These are phyloP conservation scores for Calonectria pseudoreteaudii DNA, from an alignment of 2,329 filamentous ascomycete genomes.

Conservation along the genomic window DNA sequence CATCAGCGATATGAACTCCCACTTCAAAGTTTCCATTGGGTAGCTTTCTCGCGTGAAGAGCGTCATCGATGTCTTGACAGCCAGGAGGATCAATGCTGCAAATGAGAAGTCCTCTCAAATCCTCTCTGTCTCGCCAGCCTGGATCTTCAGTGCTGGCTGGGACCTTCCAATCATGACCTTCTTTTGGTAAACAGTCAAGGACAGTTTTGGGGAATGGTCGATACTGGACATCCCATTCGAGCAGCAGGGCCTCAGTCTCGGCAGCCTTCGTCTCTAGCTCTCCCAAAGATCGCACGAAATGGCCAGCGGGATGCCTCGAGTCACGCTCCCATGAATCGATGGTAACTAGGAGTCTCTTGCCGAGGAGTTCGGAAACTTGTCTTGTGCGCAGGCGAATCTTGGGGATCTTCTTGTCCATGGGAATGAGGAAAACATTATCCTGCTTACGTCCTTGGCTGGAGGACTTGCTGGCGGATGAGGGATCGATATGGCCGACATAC, in stretches of 20 bases:
- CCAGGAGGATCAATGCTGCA: slow-evolving; percentile 98
- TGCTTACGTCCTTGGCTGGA: slow-evolving; percentile 84
- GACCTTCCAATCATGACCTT: slow-evolving; percentile 95
- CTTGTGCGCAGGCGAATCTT: slow-evolving; percentile 95
- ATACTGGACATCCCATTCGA: slow-evolving; percentile 98
- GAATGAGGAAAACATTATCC: slow-evolving; percentile 93
- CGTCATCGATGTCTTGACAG: slow-evolving; percentile 98
- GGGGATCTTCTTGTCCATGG: slow-evolving; percentile 98
- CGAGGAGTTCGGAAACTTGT: slow-evolving; percentile 88
- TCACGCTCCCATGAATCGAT: slow-evolving; percentile 97
- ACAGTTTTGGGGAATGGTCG: slow-evolving; percentile 96
- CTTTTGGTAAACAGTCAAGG: slow-evolving; percentile 88
- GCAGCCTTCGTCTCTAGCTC: slow-evolving; percentile 97
- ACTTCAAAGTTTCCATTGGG: slow-evolving; percentile 96
- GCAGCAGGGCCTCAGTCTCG: slow-evolving; percentile 91
- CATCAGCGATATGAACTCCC: slow-evolving; percentile 97
- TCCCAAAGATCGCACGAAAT: slow-evolving; percentile 92
- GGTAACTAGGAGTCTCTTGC: slow-evolving; percentile 90
- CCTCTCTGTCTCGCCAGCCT: slow-evolving; percentile 87
- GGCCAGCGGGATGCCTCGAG: slow-evolving; percentile 90
- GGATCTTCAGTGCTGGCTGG: slow-evolving; percentile 82
- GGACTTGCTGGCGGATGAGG: slow-evolving; percentile 81
- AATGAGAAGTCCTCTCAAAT: slow-evolving; percentile 86
- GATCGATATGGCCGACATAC: slow-evolving; percentile 95
- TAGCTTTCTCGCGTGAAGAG: slow-evolving; percentile 85